Evolutionary conservation across 495 filamentous ascomycete species (phyloP).

Genomic region (Peziza echinospora): DNA sequence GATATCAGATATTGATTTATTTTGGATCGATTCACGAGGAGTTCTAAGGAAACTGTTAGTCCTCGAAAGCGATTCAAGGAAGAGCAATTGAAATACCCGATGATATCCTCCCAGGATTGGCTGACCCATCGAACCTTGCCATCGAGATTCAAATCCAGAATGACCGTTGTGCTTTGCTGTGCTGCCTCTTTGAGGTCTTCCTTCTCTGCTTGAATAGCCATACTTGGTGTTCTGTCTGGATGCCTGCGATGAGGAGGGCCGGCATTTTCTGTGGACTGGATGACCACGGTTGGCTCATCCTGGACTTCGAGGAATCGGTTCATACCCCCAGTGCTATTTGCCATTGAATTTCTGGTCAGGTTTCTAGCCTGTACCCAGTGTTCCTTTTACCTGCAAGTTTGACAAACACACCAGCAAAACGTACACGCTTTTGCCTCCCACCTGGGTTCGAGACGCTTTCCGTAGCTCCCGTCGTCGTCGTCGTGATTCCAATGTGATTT

Average conservation of each 20-base stretch:
- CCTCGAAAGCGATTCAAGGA: conserved; percentile 6
- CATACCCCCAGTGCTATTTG: background rate
- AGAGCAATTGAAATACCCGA: conserved; percentile 33
- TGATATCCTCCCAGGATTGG: conserved; percentile 85
- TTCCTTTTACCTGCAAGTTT: too few relatives aligned
- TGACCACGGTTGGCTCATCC: background rate
- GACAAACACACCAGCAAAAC: too few relatives aligned
- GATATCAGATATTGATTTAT: conserved; percentile 57
- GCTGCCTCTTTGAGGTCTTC: conserved; percentile 87
- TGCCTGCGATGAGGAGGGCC: background rate
- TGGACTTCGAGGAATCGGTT: background rate
- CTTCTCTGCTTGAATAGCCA: conserved; percentile 34
- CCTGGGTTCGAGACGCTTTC: too few relatives aligned
- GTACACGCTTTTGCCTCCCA: too few relatives aligned
- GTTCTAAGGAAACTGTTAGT: conserved; percentile 22
- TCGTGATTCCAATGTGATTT: too few relatives aligned
- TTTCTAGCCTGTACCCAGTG: too few relatives aligned
- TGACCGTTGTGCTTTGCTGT: conserved; percentile 88
- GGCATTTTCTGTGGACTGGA: background rate
- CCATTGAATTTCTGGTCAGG: too few relatives aligned
- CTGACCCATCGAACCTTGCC: conserved; percentile 85
- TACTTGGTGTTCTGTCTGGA: background rate
- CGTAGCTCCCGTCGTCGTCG: too few relatives aligned
- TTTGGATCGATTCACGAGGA: conserved; percentile 44
- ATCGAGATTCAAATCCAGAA: conserved; percentile 76